These are phyloP conservation scores for Monotropa hypopitys DNA, from an alignment of 179 eudicot species.

Conservation along the genomic window DNA sequence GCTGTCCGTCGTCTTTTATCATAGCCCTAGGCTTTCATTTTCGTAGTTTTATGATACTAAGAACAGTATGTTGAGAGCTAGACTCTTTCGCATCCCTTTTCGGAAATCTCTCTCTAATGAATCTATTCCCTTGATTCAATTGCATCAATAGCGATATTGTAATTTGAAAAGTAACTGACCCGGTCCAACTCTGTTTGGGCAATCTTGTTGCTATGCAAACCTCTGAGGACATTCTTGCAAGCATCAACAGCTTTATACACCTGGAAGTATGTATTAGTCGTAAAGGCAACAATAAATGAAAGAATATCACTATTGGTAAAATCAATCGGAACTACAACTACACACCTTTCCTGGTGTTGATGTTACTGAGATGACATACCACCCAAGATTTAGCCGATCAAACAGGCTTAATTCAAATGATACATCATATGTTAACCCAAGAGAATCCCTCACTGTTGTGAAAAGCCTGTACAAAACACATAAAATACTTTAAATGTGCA, in stretches of 20 bases:
- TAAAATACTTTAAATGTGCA: not conserved
- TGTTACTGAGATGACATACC: conserved; percentile 99
- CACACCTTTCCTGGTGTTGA: conserved; percentile 96
- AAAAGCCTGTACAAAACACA: conserved; percentile 54
- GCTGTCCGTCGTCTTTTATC: too few species aligned
- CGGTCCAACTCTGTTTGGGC: conserved; percentile 83
- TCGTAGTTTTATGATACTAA: too few species aligned
- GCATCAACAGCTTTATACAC: conserved; percentile 98
- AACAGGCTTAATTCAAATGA: conserved; percentile 88
- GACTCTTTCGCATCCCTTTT: too few species aligned
- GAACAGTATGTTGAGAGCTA: too few species aligned
- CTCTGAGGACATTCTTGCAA: conserved; percentile 92
- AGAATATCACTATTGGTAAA: conserved; percentile 5
- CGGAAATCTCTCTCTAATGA: too few species aligned
- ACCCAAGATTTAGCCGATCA: conserved; percentile 91
- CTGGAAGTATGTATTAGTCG: conserved; percentile 26
- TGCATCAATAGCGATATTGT: not conserved
- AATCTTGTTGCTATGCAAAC: conserved; percentile 67
- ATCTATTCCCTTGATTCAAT: too few species aligned
- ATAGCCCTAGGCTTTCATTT: too few species aligned
- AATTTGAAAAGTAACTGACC: conserved; percentile 41
- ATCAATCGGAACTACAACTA: conserved; percentile 6
- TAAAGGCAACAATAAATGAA: not conserved
- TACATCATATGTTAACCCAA: conserved; percentile 95
- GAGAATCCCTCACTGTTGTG: conserved; percentile 94